Evolutionary conservation across 108 stramenopile species (phyloP).

Genomic region (Bacterosira constricta): DNA sequence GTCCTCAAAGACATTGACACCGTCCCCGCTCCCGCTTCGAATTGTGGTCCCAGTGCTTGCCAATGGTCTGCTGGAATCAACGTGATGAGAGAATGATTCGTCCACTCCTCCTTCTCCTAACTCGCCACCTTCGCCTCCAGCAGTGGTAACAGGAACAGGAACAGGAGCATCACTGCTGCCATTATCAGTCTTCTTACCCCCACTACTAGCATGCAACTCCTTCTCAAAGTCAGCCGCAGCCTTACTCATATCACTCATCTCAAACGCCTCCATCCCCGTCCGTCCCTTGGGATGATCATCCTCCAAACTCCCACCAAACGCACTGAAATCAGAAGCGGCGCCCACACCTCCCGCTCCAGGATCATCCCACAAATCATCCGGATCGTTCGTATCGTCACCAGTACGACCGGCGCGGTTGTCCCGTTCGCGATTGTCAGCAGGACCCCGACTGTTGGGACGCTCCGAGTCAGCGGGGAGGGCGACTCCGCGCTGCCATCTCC

Average conservation of each 20-base stretch:
- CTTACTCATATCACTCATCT: slow-evolving; percentile 81
- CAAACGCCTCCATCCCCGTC: slow-evolving; percentile 55
- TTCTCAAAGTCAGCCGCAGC: slow-evolving; percentile 69
- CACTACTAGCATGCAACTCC: slow-evolving; percentile 80
- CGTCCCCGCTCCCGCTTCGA: slow-evolving; percentile 73
- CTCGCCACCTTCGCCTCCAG: background rate
- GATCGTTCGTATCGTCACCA: slow-evolving; percentile 61
- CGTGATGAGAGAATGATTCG: slow-evolving; percentile 24
- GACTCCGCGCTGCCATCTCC: slow-evolving; percentile 82
- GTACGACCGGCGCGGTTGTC: background rate
- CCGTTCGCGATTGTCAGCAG: slow-evolving; percentile 6
- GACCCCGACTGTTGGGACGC: slow-evolving; percentile 1
- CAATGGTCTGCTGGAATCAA: slow-evolving; percentile 77
- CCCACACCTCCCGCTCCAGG: slow-evolving; percentile 52
- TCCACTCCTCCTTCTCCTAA: slow-evolving; percentile 6
- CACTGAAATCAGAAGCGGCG: slow-evolving; percentile 81
- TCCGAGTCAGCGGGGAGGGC: slow-evolving; percentile 67
- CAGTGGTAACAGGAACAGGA: background rate
- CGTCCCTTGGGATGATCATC: slow-evolving; percentile 46
- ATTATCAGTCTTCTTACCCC: slow-evolving; percentile 5
- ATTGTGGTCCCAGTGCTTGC: slow-evolving; percentile 83
- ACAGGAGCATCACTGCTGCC: slow-evolving; percentile 11
- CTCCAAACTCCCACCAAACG: slow-evolving; percentile 75
- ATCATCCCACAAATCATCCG: slow-evolving; percentile 90
- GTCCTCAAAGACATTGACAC: slow-evolving; percentile 91